Conservation (phyloP, 371 early-diverging fungal species). For the Rhizopus delemar region DNA sequence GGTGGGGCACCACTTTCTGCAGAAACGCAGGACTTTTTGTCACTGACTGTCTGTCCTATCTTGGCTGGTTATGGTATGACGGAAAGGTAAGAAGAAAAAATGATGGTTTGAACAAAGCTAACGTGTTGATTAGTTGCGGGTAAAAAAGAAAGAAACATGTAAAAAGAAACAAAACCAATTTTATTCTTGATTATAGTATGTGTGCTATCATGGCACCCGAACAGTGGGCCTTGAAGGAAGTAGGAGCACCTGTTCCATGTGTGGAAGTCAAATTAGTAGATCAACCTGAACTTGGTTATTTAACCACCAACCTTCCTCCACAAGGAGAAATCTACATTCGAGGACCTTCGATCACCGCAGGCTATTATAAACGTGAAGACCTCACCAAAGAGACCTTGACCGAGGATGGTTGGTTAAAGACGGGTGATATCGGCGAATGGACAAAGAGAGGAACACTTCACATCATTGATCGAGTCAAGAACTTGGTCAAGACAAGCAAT, state of each 20-base stretch:
- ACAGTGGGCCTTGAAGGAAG: slow-evolving; percentile 62
- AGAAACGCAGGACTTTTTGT: slow-evolving; percentile 86
- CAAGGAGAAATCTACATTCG: slow-evolving; percentile 90
- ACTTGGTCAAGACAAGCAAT: slow-evolving; percentile 74
- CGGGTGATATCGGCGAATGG: slow-evolving; percentile 92
- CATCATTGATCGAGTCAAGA: slow-evolving; percentile 85
- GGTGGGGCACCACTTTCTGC: slow-evolving; percentile 94
- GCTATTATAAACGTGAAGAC: slow-evolving; percentile 72
- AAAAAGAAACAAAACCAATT: not conserved
- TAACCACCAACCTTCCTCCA: slow-evolving; percentile 64
- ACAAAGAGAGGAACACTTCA: slow-evolving; percentile 65
- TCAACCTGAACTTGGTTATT: slow-evolving; percentile 80
- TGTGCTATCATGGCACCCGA: slow-evolving; percentile 68
- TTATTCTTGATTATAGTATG: slow-evolving; percentile 42
- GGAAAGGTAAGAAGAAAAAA: slow-evolving; percentile 33
- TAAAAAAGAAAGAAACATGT: slow-evolving; percentile 15
- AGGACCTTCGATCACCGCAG: slow-evolving; percentile 71
- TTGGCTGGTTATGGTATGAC: slow-evolving; percentile 90
- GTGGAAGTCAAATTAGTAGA: slow-evolving; percentile 89
- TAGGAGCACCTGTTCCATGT: slow-evolving; percentile 86
- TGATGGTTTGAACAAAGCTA: slow-evolving; percentile 5
- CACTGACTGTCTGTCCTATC: slow-evolving; percentile 83
- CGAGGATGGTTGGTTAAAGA: slow-evolving; percentile 87
- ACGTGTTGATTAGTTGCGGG: slow-evolving; percentile 18
- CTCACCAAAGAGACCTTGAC: slow-evolving; percentile 76